Conservation (phyloP, 2,329 filamentous ascomycete species). For the Chaetomium olivaceum region DNA sequence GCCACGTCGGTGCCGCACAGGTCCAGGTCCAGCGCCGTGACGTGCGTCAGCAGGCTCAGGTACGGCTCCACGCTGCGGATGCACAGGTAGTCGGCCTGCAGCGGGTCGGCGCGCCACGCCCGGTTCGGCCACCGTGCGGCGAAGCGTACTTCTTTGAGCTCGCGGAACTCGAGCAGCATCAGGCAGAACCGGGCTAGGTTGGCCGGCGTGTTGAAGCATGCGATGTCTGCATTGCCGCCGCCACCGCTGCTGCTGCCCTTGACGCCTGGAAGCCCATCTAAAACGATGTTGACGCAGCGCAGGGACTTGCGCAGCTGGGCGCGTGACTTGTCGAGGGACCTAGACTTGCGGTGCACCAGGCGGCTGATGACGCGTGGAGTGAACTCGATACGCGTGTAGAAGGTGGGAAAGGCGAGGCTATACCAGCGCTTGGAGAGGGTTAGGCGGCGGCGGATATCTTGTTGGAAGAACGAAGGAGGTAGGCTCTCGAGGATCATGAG, state of each 20-base stretch:
- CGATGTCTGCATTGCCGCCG: neutral
- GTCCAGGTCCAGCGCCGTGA: slow-evolving; percentile 28
- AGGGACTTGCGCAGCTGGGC: slow-evolving; percentile 22
- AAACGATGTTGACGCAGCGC: slow-evolving; percentile 25
- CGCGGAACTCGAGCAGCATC: slow-evolving; percentile 21
- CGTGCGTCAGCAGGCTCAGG: slow-evolving; percentile 15
- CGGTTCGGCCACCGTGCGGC: slow-evolving; percentile 20
- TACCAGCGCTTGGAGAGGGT: slow-evolving; percentile 29
- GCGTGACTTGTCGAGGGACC: slow-evolving; percentile 15
- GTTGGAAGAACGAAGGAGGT: slow-evolving; percentile 28
- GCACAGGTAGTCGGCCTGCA: slow-evolving; percentile 18
- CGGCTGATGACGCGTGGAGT: slow-evolving; percentile 29
- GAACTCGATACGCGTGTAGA: slow-evolving; percentile 27
- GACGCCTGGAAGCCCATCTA: slow-evolving; percentile 11
- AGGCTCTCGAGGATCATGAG: slow-evolving; percentile 28
- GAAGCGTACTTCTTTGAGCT: slow-evolving; percentile 25
- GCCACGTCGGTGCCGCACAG: slow-evolving; percentile 23
- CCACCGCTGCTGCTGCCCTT: neutral
- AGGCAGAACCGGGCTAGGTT: slow-evolving; percentile 23
- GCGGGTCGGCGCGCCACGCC: slow-evolving; percentile 23
- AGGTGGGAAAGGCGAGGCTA: slow-evolving; percentile 22
- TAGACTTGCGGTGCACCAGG: slow-evolving; percentile 24
- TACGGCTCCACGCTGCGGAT: slow-evolving; percentile 21
- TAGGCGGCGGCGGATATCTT: slow-evolving; percentile 28
- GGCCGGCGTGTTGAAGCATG: slow-evolving; percentile 23